Evolutionary conservation across 2,329 filamentous ascomycete species (phyloP).

Genomic region (Rugonectria rugulosa): DNA sequence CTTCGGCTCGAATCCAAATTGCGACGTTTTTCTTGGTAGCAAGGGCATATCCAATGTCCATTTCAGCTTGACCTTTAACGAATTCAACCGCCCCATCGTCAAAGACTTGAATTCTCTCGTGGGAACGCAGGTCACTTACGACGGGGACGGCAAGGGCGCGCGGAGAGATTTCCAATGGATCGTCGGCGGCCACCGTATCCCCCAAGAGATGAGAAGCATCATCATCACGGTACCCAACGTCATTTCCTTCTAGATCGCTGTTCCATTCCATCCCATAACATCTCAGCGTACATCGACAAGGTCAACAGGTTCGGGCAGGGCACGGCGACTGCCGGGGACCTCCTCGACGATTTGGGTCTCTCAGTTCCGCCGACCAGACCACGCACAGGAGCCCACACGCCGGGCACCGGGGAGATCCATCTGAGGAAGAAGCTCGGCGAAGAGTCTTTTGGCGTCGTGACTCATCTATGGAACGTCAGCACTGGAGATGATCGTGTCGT

Average conservation of each 20-base stretch:
- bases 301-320: constrained; percentile 29
- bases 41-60: constrained; percentile 18
- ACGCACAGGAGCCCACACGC: constrained; percentile 19
- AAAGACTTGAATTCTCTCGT: constrained; percentile 29
- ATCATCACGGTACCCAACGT: constrained; percentile 9
- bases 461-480: constrained; percentile 35
- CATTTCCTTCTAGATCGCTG: constrained; percentile 21
- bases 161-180: constrained; percentile 36
- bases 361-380: constrained; percentile 11
- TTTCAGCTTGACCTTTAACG: constrained; percentile 34
- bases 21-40: constrained; percentile 23
- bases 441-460: constrained; percentile 29
- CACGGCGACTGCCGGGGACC: constrained; percentile 15
- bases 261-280: constrained; percentile 5
- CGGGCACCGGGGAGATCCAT: constrained; percentile 17
- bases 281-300: constrained; percentile 28
- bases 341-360: constrained; percentile 17
- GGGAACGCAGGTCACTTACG: constrained; percentile 38
- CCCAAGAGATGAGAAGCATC: constrained; percentile 6
- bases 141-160: constrained; percentile 19
- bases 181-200: constrained; percentile 24
- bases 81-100: constrained; percentile 23
- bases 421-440: constrained; percentile 23
- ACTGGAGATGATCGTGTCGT: constrained; percentile 29
- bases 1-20: constrained; percentile 22